Percentiles rank a stretch among this genome's conserved stretches.
Evolutionary conservation across 2,329 filamentous ascomycete species (phyloP).

Genomic region (Raffaelea ambrosiae): DNA sequence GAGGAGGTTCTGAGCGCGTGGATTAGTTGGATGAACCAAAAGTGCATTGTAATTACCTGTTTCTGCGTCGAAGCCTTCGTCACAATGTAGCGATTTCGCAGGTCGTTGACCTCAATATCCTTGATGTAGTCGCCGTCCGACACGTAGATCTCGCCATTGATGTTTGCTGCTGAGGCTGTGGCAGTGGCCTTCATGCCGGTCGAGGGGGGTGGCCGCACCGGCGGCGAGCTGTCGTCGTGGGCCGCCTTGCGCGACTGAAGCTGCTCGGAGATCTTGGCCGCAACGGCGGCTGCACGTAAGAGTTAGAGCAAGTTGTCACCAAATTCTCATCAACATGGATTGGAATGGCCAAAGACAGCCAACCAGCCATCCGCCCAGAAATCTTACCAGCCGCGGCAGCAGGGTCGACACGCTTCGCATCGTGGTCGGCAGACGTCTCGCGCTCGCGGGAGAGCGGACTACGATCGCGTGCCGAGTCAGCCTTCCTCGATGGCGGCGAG

Average conservation of each 20-base stretch:
- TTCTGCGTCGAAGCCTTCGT: slow-evolving; percentile 97
- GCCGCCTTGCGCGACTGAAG: slow-evolving; percentile 81
- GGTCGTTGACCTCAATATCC: slow-evolving; percentile 97
- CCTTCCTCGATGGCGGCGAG: slow-evolving; percentile 61
- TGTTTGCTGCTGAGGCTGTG: slow-evolving; percentile 36
- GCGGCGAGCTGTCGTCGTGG: slow-evolving; percentile 82
- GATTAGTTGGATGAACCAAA: slow-evolving; percentile 29
- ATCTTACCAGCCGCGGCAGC: slow-evolving; percentile 67
- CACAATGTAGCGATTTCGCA: slow-evolving; percentile 92
- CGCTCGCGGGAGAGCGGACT: slow-evolving; percentile 57
- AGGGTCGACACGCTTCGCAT: slow-evolving; percentile 52
- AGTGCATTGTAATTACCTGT: slow-evolving; percentile 88
- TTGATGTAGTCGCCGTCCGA: slow-evolving; percentile 97
- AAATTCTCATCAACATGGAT: neutral
- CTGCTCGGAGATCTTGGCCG: slow-evolving; percentile 77
- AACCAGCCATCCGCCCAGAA: too few species aligned
- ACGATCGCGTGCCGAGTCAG: slow-evolving; percentile 66
- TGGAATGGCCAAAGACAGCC: too few species aligned
- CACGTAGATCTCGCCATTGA: slow-evolving; percentile 86
- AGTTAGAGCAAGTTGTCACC: too few species aligned
- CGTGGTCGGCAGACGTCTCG: slow-evolving; percentile 20
- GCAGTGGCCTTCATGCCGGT: slow-evolving; percentile 30
- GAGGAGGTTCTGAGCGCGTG: neutral
- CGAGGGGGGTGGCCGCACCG: slow-evolving; percentile 56
- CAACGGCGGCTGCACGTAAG: slow-evolving; percentile 61